Evolutionary conservation across 2,329 filamentous ascomycete genomes (phyloP), one percentile per base, ranked within the genome.

Genomic region (Penicillium paneum): DNA sequence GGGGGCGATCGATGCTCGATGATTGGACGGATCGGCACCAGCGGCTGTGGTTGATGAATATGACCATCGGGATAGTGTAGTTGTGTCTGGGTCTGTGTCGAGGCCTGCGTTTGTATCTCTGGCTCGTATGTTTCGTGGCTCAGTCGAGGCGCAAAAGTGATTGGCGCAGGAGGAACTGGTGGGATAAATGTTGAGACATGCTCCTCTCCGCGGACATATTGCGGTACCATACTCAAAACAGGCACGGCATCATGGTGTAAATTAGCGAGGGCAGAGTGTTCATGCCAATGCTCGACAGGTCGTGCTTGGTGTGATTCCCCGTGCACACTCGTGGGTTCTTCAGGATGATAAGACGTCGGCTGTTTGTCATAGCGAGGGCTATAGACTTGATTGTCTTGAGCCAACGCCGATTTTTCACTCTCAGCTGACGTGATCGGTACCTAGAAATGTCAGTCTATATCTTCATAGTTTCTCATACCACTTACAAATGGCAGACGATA

Each of bases 401-500:
- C 3, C 8, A 43, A 8, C 11, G 10, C 36, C 26, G 19, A 15
- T 11, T 43, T 43, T 49, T 32, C 13, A 10, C 10, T 26, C 7
- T 38, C 24, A 10, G 12, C 24, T 11, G 42, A 21, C 28, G 24
- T 36, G 29, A 21, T 49, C 31, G 36, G 39, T 57, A 28, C 24
- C 19, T 47, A 45, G 1, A 13, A 2, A 42, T 48, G 43, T 59
- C 44, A 51, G 36, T 53, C 7, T 3, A 39, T 11, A 1, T 31
- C 26, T 26, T 13, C 15, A 41, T 17, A 2, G 28, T 26, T 4
- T n/a, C n/a, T 4, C 21, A 41, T 19, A 56, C 24, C 28, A 62
- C 56, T 56, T n/a, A 62, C 59, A 36, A 56, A 59, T 38, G 62
- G 65, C 35, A 73, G 68, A 48, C 82, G 81, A 70, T 95, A 92